phyloP scores from a whole-genome alignment of 1,139 yeast species.

The Yamadazyma kanchanaburiensis region DNA sequence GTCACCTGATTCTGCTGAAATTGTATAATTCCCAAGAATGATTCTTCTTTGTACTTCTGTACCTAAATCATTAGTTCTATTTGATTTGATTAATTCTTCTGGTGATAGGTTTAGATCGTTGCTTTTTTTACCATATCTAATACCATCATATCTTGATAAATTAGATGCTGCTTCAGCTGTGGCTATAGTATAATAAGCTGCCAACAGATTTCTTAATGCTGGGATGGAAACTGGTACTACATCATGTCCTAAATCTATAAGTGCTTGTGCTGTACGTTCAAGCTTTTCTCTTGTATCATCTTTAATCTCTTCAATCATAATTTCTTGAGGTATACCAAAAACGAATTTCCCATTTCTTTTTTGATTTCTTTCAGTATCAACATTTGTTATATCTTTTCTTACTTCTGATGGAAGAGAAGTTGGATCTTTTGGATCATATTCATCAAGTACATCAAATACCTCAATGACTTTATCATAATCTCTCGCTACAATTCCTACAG shows the following conservation, averaged over 20 bases:
- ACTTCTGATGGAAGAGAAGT: conserved; percentile 52
- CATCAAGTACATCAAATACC: conserved; percentile 57
- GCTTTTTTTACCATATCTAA: conserved; percentile 60
- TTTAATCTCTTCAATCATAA: conserved; percentile 55
- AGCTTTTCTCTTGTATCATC: conserved; percentile 45
- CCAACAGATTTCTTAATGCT: conserved; percentile 61
- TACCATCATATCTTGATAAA: conserved; percentile 84
- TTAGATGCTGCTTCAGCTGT: conserved; percentile 96
- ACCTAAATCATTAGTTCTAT: conserved; percentile 71
- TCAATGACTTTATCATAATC: conserved; percentile 38
- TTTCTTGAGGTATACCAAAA: conserved; percentile 74
- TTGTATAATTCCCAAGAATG: conserved; percentile 78
- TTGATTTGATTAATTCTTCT: conserved; percentile 46
- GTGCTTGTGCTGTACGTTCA: conserved; percentile 35
- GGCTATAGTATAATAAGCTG: conserved; percentile 81
- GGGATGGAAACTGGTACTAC: conserved; percentile 69
- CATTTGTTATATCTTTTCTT: conserved; percentile 24
- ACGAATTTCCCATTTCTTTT: conserved; percentile 20
- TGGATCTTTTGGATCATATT: conserved; percentile 73
- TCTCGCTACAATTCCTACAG: conserved; percentile 78
- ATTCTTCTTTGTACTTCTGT: conserved; percentile 80
- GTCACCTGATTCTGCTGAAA: conserved; percentile 74
- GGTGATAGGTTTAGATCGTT: conserved; percentile 16
- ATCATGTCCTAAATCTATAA: conserved; percentile 51
- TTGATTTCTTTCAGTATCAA: conserved; percentile 5